Percentiles rank a stretch among this genome's conserved stretches.
Evolutionary conservation across 2,329 filamentous ascomycete genomes (phyloP).

Genomic region (Orbilia brochopaga): DNA sequence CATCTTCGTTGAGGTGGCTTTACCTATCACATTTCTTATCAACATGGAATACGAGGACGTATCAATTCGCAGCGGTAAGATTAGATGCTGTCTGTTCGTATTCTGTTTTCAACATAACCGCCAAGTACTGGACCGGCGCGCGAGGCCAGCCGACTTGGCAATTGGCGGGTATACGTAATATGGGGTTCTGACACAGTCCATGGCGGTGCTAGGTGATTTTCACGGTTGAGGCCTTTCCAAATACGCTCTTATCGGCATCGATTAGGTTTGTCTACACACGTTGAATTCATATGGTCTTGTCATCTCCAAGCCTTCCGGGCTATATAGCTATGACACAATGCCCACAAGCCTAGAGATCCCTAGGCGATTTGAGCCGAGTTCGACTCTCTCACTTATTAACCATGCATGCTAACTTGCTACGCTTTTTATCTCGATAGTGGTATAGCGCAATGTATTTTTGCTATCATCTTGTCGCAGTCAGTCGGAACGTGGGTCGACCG

Average conservation of each 20-base stretch:
- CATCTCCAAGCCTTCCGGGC: no score
- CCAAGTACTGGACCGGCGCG: no score
- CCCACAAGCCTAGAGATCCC: no score
- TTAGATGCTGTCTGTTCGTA: neutral
- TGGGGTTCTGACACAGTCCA: neutral
- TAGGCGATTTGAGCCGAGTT: no score
- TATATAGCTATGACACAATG: no score
- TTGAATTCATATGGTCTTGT: slow-evolving; percentile 12
- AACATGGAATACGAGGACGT: slow-evolving; percentile 66
- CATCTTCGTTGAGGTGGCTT: slow-evolving; percentile 54
- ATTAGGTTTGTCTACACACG: slow-evolving; percentile 27
- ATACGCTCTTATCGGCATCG: slow-evolving; percentile 24
- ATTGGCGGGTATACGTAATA: no score
- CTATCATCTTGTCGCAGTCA: slow-evolving; percentile 59
- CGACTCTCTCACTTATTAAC: no score
- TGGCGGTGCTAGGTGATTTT: slow-evolving; percentile 31
- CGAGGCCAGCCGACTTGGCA: no score
- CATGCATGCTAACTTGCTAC: neutral
- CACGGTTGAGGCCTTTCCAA: slow-evolving; percentile 38
- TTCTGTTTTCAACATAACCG: neutral
- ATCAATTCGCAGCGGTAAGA: slow-evolving; percentile 65
- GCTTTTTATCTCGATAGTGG: slow-evolving; percentile 50
- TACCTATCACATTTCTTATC: slow-evolving; percentile 66
- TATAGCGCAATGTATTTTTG: slow-evolving; percentile 57
- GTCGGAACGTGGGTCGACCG: slow-evolving; percentile 60